A percentile compares a stretch with the other conserved stretches of the same genome.
Evolutionary conservation across 2,329 filamentous ascomycete species (phyloP).

Genomic region (Metarhizium album): DNA sequence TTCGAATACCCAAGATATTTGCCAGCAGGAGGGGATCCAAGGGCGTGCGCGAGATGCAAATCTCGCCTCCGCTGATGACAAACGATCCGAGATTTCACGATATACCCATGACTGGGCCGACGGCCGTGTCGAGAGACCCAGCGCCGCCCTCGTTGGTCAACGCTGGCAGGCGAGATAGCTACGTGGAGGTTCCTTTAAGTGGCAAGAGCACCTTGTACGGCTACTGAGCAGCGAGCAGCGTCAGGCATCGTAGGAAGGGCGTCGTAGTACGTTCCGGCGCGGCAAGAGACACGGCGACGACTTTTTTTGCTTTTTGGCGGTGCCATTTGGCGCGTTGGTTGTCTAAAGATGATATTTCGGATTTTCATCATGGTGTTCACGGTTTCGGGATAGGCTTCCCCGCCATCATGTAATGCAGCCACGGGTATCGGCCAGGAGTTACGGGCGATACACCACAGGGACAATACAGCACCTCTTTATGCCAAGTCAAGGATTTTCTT

Average conservation of each 20-base stretch:
- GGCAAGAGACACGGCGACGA: background rate
- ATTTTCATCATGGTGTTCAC: background rate
- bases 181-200: conserved; percentile 21
- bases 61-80: conserved; percentile 20
- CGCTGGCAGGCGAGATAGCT: conserved; percentile 6
- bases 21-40: conserved; percentile 14
- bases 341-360: background rate
- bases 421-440: background rate
- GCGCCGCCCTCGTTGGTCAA: background rate
- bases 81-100: conserved; percentile 17
- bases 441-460: background rate
- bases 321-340: background rate
- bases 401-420: background rate
- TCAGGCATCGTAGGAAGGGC: background rate
- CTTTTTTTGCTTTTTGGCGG: too few species aligned
- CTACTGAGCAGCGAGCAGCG: conserved; percentile 1
- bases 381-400: background rate
- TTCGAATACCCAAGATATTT: conserved; percentile 16
- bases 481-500: background rate
- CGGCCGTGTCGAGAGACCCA: background rate
- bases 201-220: conserved; percentile 27
- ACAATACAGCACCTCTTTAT: background rate
- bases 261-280: background rate
- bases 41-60: conserved; percentile 14
- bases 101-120: conserved; percentile 10